Conservation (phyloP, 306 rosid species). For the Fragaria nilgerrensis region DNA sequence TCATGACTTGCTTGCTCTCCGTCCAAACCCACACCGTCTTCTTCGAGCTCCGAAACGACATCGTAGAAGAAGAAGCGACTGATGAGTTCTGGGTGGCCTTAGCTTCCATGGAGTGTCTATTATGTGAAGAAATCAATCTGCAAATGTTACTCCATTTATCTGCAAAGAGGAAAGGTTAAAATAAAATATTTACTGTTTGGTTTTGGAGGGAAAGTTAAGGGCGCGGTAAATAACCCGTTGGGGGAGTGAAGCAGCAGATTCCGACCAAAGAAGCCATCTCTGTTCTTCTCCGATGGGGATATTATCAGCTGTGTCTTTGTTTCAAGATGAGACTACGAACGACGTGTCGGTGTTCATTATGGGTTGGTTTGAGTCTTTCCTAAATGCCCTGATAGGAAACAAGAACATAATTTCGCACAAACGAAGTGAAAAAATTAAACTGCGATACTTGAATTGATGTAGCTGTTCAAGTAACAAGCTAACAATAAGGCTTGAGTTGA, state of each 20-base stretch:
- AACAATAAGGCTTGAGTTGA: too few relatives aligned
- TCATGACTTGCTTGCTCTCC: conserved; percentile 60
- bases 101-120: conserved; percentile 5
- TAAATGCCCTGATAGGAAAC: too few relatives aligned
- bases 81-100: conserved; percentile 13
- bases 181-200: neutral
- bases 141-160: conserved; percentile 28
- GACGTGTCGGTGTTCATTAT: neutral
- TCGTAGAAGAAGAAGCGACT: conserved; percentile 29
- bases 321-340: neutral
- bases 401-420: too few relatives aligned
- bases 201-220: neutral
- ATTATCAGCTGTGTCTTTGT: neutral
- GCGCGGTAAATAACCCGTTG: neutral
- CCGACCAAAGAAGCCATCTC: conserved; percentile 20
- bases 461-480: too few relatives aligned
- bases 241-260: conserved; percentile 18
- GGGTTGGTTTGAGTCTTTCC: neutral
- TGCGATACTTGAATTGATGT: too few relatives aligned
- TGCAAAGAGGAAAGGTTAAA: conserved; percentile 13
- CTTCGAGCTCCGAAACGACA: conserved; percentile 42
- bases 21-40: conserved; percentile 94
- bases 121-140: conserved; percentile 24
- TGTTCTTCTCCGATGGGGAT: neutral
- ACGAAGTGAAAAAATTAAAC: too few relatives aligned